A percentile compares a stretch with the other conserved stretches of the same genome.
Conservation (phyloP, 1,284 basidiomycete genomes). For the Cutaneotrichosporon daszewskae region DNA sequence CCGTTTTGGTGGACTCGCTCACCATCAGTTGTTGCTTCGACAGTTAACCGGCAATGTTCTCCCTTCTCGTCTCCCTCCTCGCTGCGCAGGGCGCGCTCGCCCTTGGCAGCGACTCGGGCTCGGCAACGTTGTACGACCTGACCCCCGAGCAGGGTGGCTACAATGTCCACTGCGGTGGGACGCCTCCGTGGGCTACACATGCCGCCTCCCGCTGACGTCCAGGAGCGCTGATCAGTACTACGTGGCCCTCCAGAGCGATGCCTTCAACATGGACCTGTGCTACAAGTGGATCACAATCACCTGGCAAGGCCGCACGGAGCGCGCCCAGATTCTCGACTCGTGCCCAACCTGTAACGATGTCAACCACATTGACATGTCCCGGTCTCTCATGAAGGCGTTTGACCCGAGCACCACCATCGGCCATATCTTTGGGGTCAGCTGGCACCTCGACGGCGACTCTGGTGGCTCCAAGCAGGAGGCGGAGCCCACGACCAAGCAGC, state of each 20-base stretch:
- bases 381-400: conserved; percentile 57
- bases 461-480: background rate
- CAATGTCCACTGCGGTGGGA: background rate
- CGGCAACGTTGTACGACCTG: conserved; percentile 1
- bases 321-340: conserved; percentile 62
- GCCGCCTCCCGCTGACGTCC: no score
- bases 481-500: background rate
- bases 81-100: no score
- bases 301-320: conserved; percentile 58
- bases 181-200: no score
- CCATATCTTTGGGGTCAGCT: background rate
- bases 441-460: background rate
- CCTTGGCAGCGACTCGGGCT: no score
- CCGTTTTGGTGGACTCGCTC: no score
- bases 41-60: no score
- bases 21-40: no score
- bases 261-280: conserved; percentile 48
- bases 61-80: no score
- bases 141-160: background rate
- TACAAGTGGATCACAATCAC: conserved; percentile 60
- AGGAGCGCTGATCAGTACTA: background rate
- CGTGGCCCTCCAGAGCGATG: background rate
- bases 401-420: background rate
- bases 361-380: conserved; percentile 70
- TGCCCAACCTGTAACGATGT: conserved; percentile 41